These are phyloP conservation scores for Choiromyces venosus DNA, from an alignment of 495 filamentous ascomycete genomes.

Conservation along the genomic window DNA sequence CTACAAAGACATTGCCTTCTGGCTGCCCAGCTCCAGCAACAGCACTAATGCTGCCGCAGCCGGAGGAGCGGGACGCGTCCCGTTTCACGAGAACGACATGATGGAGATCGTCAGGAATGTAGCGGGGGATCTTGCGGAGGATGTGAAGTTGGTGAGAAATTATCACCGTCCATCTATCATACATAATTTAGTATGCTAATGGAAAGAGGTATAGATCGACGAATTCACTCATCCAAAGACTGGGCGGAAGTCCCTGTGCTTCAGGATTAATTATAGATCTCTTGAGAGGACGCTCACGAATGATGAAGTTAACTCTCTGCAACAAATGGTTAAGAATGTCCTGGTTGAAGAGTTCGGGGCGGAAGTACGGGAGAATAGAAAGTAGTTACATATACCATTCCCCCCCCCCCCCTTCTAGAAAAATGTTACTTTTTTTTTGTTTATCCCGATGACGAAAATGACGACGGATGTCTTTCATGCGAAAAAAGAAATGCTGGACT, in stretches of 20 bases:
- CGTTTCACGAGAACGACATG: conserved; percentile 89
- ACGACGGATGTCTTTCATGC: not conserved
- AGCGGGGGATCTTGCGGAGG: conserved; percentile 77
- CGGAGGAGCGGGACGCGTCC: conserved; percentile 48
- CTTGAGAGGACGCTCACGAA: conserved; percentile 83
- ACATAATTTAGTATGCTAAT: conserved; percentile 12
- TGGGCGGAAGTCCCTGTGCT: conserved; percentile 75
- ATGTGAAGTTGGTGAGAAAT: conserved; percentile 68
- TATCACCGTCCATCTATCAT: no score
- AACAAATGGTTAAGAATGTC: conserved; percentile 57
- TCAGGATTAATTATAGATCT: conserved; percentile 85
- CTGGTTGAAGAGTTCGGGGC: conserved; percentile 68
- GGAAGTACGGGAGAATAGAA: conserved; percentile 59
- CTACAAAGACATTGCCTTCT: conserved; percentile 90
- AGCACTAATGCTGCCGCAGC: conserved; percentile 46
- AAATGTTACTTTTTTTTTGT: not conserved
- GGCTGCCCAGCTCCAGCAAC: conserved; percentile 59
- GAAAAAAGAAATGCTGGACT: not conserved
- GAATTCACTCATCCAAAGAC: conserved; percentile 87
- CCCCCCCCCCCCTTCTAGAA: conserved; percentile 15
- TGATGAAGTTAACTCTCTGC: conserved; percentile 67
- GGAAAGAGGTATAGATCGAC: conserved; percentile 51
- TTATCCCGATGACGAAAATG: not conserved
- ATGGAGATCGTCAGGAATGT: conserved; percentile 86
- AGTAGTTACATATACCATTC: not conserved